Evolutionary conservation across 371 early-diverging fungal genomes (phyloP), one percentile per base, ranked within the genome.

Genomic region (Paraphysoderma sedebokerense): DNA sequence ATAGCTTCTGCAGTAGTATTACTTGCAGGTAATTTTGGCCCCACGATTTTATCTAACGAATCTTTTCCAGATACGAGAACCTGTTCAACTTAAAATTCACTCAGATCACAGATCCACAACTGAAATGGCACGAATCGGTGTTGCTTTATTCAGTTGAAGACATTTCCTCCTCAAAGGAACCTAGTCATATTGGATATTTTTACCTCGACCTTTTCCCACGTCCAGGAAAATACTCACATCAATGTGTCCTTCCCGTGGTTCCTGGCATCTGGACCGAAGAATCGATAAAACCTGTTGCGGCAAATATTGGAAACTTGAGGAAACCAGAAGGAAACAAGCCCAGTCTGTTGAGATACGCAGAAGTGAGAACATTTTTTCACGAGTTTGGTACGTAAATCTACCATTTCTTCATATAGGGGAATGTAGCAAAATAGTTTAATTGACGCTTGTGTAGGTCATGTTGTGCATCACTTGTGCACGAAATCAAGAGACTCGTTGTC

Each of bases 281-380:
- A n/a, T n/a, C n/a, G n/a, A n/a, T n/a, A n/a, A n/a, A n/a, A n/a
- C 50, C 50, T 2, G 31, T 49, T 2, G 50, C 48, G 6, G 50
- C 28, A 6, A 49, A 35, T 33, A 49, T 49, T 30, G 49, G 50
- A 8, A 49, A 49, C 35, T 30, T 49, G 37, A 48, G 46, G 2
- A 49, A 49, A 23, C 35, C 50, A 15, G 34, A 42, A 8, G 20
- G 27, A 0, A 26, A 20, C 19, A 23, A 11, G 1, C 27, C 35
- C 13, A 23, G 24, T 6, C 7, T 30, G 6, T 38, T 49, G 19
- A 15, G 19, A 13, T 48, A 36, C 24, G 26, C 19, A 6, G 50
- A 49, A 28, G 49, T n/a, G 24, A 28, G 35, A 19, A 35, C 44
- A 3, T 2, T 46, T 12, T 47, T 8, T 32, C 27, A 38, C 28